Evolutionary conservation across 2,329 filamentous ascomycete species (phyloP).

Genomic region (Drechslerella dactyloides): DNA sequence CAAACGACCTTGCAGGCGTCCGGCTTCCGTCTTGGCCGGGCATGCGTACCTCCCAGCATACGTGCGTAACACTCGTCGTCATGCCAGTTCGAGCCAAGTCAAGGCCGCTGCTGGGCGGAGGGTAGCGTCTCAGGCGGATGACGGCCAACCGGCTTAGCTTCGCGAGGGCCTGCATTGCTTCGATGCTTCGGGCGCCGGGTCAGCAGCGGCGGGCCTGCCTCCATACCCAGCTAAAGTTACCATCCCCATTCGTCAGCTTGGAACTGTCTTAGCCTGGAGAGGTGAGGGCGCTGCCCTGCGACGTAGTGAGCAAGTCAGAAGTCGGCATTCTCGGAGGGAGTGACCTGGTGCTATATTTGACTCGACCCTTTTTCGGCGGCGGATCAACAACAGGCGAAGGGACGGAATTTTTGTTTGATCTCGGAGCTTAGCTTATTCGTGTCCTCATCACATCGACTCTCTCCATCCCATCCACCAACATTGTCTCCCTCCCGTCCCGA

Average conservation of each 20-base stretch:
- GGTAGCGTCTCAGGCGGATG: conserved; percentile 1
- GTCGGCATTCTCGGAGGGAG: not conserved
- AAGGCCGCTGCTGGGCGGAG: not conserved
- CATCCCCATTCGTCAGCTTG: no score
- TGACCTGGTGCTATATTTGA: conserved; percentile 46
- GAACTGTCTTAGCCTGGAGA: no score
- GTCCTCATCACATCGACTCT: conserved; percentile 46
- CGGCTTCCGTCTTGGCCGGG: conserved; percentile 2
- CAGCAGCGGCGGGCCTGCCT: conserved; percentile 15
- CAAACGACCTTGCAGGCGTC: not conserved
- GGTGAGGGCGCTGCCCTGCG: no score
- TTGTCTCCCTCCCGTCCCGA: conserved; percentile 20
- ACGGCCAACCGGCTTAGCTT: conserved; percentile 2
- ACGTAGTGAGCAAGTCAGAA: not conserved
- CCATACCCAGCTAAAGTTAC: no score
- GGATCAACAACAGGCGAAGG: not conserved
- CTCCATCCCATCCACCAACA: conserved; percentile 18
- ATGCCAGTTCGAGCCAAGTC: conserved; percentile 36
- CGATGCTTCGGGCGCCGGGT: conserved; percentile 49
- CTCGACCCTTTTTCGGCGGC: not conserved
- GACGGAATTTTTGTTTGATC: conserved; percentile 11
- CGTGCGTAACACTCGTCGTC: conserved; percentile 50
- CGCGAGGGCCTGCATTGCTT: no score
- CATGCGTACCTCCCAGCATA: conserved; percentile 14
- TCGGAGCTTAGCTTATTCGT: conserved; percentile 48